These are phyloP conservation scores for Friedmanniomyces endolithicus DNA, from an alignment of 495 filamentous ascomycete species.

Conservation along the genomic window DNA sequence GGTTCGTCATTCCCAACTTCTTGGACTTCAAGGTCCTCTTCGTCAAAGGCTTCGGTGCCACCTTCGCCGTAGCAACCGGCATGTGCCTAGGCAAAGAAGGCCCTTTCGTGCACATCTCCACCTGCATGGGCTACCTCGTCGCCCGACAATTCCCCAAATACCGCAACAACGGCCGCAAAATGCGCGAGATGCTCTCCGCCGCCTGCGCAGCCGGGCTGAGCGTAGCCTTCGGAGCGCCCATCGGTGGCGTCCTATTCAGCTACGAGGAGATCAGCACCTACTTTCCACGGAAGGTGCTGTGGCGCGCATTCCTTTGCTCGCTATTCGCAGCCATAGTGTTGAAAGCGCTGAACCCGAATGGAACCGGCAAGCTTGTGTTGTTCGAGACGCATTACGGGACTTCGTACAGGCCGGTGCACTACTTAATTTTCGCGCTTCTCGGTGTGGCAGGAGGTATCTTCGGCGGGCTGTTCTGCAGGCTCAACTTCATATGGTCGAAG, in stretches of 20 bases:
- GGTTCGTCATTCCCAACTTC: conserved; percentile 47
- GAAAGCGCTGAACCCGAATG: conserved; percentile 45
- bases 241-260: conserved; percentile 45
- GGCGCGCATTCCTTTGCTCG: conserved; percentile 47
- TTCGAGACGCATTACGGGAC: conserved; percentile 48
- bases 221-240: conserved; percentile 49
- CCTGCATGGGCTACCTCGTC: conserved; percentile 44
- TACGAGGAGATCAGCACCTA: conserved; percentile 44
- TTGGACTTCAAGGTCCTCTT: conserved; percentile 42
- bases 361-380: conserved; percentile 46
- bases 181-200: conserved; percentile 44
- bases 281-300: conserved; percentile 45
- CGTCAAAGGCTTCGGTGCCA: conserved; percentile 44
- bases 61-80: conserved; percentile 44
- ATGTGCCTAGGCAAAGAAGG: conserved; percentile 51
- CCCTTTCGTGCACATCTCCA: conserved; percentile 48
- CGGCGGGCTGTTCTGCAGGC: conserved; percentile 45
- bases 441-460: conserved; percentile 45
- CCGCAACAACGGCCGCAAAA: conserved; percentile 38
- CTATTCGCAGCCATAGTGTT: conserved; percentile 41
- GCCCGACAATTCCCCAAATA: conserved; percentile 41
- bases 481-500: conserved; percentile 44
- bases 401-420: conserved; percentile 40
- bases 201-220: conserved; percentile 43
- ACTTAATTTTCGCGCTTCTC: conserved; percentile 43